phyloP scores from a whole-genome alignment of 2,329 filamentous ascomycete genomes.

The Colletotrichum sp. region DNA sequence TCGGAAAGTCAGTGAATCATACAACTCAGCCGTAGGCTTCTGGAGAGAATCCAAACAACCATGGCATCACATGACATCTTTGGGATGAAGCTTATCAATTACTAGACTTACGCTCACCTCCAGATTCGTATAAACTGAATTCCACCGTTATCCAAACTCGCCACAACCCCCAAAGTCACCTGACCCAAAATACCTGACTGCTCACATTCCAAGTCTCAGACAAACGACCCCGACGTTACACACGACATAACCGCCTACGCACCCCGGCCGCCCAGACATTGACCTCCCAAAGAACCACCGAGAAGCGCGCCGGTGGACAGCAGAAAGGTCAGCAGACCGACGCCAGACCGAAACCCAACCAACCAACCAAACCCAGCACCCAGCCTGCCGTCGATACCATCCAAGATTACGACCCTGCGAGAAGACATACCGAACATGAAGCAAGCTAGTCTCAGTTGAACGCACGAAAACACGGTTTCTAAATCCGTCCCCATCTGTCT shows the following conservation, averaged over 20 bases:
- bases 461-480: not conserved
- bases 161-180: not conserved
- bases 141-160: not conserved
- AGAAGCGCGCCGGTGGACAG: not conserved
- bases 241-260: not conserved
- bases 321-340: not conserved
- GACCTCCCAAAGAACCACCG: not conserved
- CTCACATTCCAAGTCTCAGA: not conserved
- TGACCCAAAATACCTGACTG: not conserved
- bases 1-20: not conserved
- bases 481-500: not conserved
- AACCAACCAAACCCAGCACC: not conserved
- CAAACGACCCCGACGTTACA: not conserved
- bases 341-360: not conserved
- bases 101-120: not conserved
- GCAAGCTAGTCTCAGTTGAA: not conserved
- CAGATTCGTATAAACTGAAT: not conserved
- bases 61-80: not conserved
- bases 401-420: not conserved
- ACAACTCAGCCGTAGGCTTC: not conserved
- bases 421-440: not conserved
- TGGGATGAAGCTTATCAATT: not conserved
- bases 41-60: not conserved
- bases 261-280: not conserved
- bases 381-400: not conserved